Percentiles rank a stretch among this genome's conserved stretches.
Conservation (phyloP, 441 rosid species). For the Dalechampia spathulata region DNA sequence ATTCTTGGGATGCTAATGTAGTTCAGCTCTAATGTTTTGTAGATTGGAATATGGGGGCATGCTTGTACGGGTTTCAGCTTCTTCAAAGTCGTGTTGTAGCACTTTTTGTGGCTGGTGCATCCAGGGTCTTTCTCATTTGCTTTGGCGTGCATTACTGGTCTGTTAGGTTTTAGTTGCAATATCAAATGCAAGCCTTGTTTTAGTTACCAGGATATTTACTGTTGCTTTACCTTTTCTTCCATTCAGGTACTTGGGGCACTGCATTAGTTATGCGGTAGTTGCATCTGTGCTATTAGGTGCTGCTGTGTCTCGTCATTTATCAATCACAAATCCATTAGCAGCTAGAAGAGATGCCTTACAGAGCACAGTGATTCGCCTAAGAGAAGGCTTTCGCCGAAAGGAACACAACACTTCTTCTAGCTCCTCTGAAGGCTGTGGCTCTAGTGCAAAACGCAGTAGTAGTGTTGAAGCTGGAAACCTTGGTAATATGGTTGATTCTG, state of each 20-base stretch:
- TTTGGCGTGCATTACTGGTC: slow-evolving; percentile 99
- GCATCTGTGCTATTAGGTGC: slow-evolving; percentile 97
- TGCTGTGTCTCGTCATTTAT: slow-evolving; percentile 94
- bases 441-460: slow-evolving; percentile 92
- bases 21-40: slow-evolving; percentile 21
- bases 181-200: slow-evolving; percentile 8
- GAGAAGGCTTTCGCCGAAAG: slow-evolving; percentile 97
- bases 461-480: slow-evolving; percentile 81
- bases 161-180: slow-evolving; percentile 28
- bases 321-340: slow-evolving; percentile 83
- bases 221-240: slow-evolving; percentile 13
- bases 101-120: slow-evolving; percentile 87
- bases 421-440: slow-evolving; percentile 99
- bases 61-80: slow-evolving; percentile 96
- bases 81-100: slow-evolving; percentile 87
- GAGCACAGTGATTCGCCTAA: slow-evolving; percentile 92
- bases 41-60: slow-evolving; percentile 99
- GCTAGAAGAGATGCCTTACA: slow-evolving; percentile 98
- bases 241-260: slow-evolving; percentile 97
- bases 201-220: slow-evolving; percentile 12
- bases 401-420: slow-evolving; percentile 91
- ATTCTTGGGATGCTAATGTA: slow-evolving; percentile 19
- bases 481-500: slow-evolving; percentile 58
- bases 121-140: slow-evolving; percentile 95
- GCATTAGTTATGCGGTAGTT: slow-evolving; percentile 94